Conservation (phyloP, 352 stramenopile genomes). For the Aphanomyces invadans region DNA sequence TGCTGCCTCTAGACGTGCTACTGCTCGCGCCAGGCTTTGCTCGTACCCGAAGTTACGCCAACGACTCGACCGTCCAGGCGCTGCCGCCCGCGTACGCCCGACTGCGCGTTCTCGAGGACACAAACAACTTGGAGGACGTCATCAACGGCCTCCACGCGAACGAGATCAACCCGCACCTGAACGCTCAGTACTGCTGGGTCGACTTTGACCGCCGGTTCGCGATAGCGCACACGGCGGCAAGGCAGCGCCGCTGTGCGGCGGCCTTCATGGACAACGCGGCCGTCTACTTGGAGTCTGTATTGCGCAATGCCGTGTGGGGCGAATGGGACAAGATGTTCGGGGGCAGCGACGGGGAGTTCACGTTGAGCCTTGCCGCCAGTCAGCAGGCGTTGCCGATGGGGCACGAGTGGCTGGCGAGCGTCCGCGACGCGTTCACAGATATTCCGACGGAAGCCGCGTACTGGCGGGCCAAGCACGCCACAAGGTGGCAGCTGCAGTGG, state of each 20-base stretch:
- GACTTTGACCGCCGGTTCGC: constrained; percentile 13
- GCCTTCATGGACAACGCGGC: neutral
- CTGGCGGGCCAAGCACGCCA: neutral
- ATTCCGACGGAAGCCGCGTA: neutral
- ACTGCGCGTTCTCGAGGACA: neutral
- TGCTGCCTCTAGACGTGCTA: neutral
- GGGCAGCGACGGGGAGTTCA: neutral
- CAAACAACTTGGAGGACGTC: neutral
- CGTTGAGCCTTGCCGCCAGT: neutral
- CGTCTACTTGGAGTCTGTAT: constrained; percentile 4
- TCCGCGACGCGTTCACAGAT: neutral
- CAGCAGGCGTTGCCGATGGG: too few relatives aligned
- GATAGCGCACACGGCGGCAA: neutral
- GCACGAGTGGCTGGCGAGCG: neutral
- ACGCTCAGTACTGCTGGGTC: neutral
- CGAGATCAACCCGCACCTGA: neutral
- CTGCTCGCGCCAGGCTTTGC: neutral
- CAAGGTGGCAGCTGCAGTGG: neutral
- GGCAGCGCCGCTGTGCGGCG: neutral
- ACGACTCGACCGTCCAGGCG: neutral
- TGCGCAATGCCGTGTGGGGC: neutral
- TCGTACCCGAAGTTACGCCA: neutral
- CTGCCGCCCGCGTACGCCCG: neutral
- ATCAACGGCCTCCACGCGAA: neutral
- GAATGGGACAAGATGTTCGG: neutral